These are phyloP conservation scores for Ustilago tritici DNA, from an alignment of 1,284 basidiomycete genomes.

Conservation along the genomic window DNA sequence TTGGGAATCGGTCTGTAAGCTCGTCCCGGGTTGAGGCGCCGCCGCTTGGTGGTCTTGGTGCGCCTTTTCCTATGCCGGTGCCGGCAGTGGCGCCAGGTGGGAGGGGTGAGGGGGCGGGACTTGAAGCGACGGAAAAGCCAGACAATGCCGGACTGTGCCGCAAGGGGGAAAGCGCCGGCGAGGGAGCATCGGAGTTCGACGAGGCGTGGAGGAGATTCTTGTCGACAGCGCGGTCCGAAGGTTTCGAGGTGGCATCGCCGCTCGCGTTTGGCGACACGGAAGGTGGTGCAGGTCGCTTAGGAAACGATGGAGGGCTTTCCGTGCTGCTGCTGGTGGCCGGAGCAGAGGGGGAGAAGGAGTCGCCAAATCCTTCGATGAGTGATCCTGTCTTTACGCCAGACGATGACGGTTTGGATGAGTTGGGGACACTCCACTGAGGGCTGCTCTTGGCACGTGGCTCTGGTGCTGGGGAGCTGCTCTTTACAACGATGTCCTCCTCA, in stretches of 20 bases:
- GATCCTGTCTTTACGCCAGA: conserved; percentile 25
- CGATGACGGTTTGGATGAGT: conserved; percentile 7
- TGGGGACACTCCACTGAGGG: conserved; percentile 22
- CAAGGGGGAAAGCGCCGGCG: conserved; percentile 42
- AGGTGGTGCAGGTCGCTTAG: conserved; percentile 27
- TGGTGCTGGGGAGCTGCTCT: conserved; percentile 14
- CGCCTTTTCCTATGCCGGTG: background rate
- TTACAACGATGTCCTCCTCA: conserved; percentile 11
- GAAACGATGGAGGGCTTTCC: conserved; percentile 23
- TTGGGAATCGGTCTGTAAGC: conserved; percentile 54
- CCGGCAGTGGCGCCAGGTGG: conserved; percentile 6
- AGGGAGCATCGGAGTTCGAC: conserved; percentile 25
- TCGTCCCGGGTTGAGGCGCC: conserved; percentile 26
- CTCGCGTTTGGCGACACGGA: conserved; percentile 23
- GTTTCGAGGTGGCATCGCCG: background rate
- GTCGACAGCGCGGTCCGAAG: conserved; percentile 20
- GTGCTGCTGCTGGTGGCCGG: background rate
- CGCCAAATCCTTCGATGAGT: conserved; percentile 42
- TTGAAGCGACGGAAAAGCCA: conserved; percentile 42
- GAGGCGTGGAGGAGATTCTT: conserved; percentile 38
- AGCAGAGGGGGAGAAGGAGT: conserved; percentile 24
- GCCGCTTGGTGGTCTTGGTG: conserved; percentile 7
- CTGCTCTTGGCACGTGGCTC: conserved; percentile 14
- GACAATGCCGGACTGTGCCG: conserved; percentile 57
- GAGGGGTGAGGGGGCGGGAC: conserved; percentile 33